Evolutionary conservation across 2,329 filamentous ascomycete species (phyloP), one percentile per base, ranked within the genome.

Genomic region (Hymenoscyphus scutula): DNA sequence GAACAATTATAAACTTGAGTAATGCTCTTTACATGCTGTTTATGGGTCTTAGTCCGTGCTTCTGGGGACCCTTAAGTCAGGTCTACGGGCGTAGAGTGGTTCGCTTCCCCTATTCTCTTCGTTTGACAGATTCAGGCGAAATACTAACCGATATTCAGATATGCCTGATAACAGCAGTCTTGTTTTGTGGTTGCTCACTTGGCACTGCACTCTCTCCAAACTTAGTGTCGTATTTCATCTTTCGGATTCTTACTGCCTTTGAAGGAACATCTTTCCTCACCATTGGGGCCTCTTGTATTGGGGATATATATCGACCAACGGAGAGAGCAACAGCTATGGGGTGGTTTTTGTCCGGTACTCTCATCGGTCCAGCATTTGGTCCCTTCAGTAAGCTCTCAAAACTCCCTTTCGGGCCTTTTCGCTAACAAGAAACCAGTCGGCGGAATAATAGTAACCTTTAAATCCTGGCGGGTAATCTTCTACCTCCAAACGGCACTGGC

Each of bases 21-120:
- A 94, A 93, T 76, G 89, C 90, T 0, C 75, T 89, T n/a, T 91
- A 91, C 68, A 82, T 91, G 78, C 74, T 88, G 4, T 86, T 88
- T 68, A 93, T 92, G 89, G 89, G 88, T 0, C 61, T 91, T 4
- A 84, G 82, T 15, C 86, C 89, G 1, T 82, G 87, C 10, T 82
- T 92, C 60, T 93, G 88, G 83, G 89, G 89, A 0, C 90, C 90
- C 0, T 77, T 91, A 63, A 89, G 87, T 66, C 84, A 87, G 67
- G 81, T 88, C 0, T 87, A 84, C 69, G 85, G 85, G 13, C 79
- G 86, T 62, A 77, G 84, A 69, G 77, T 78, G 61, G 85, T 87
- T 70, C 72, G 82, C 75, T 32, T 61, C 48, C 25, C 11, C 2
- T n/a, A n/a, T 30, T 58, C 53, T 54, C 53, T 10, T 32, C 27